Evolutionary conservation across 164 flowering plant genomes (phyloP).

Genomic region (Dillenia suffruticosa): DNA sequence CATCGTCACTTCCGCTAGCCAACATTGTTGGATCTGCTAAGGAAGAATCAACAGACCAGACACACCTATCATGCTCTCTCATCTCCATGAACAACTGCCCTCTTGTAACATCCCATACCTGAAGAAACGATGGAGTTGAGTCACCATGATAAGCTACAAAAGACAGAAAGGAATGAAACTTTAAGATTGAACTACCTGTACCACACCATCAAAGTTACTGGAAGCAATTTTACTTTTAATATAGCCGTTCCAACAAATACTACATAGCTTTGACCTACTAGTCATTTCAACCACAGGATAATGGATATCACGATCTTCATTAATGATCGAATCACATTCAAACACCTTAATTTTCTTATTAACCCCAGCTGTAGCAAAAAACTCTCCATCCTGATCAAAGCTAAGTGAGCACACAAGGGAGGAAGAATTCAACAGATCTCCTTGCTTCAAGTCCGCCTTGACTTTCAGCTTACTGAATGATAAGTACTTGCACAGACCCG

Average conservation of each 20-base stretch:
- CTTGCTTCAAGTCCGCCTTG: constrained; percentile 90
- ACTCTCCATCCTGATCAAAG: constrained; percentile 93
- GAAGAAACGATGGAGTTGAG: constrained; percentile 10
- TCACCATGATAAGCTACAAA: constrained; percentile 2
- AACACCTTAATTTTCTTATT: constrained; percentile 94
- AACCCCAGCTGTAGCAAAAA: constrained; percentile 97
- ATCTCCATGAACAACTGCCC: constrained; percentile 68
- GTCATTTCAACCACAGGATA: constrained; percentile 97
- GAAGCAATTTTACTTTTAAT: constrained; percentile 98
- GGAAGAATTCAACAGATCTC: constrained; percentile 86
- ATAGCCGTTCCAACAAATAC: constrained; percentile 91
- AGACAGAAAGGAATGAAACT: constrained; percentile 5
- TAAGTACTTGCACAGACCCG: constrained; percentile 85
- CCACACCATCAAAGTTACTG: constrained; percentile 95
- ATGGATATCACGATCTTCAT: constrained; percentile 80
- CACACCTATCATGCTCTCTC: constrained; percentile 92
- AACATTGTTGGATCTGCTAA: constrained; percentile 83
- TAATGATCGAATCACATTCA: constrained; percentile 70
- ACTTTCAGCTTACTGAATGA: constrained; percentile 76
- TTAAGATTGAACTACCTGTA: constrained; percentile 60
- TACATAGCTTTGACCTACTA: constrained; percentile 79
- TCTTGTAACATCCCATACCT: constrained; percentile 97
- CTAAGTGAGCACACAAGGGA: constrained; percentile 86
- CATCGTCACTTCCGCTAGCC: constrained; percentile 98
- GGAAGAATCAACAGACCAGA: constrained; percentile 94